These are phyloP conservation scores for Solanum stenotomum DNA, from an alignment of 257 asterid genomes.

Conservation along the genomic window DNA sequence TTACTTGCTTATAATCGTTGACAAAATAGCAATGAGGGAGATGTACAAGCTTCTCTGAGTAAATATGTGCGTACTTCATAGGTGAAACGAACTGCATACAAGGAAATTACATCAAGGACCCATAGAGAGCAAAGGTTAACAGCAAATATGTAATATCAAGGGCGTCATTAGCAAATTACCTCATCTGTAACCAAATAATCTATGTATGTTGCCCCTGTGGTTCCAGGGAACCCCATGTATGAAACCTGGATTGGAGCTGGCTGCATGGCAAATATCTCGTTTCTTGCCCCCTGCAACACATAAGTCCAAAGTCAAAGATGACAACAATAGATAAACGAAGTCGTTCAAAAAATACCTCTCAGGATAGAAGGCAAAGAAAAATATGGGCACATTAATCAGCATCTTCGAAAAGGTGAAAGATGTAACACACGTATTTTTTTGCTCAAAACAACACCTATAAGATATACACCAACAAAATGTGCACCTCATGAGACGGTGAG, in stretches of 20 bases:
- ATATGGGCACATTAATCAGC: not conserved
- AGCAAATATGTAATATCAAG: not conserved
- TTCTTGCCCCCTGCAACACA: constrained; percentile 85
- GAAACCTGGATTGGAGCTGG: constrained; percentile 99
- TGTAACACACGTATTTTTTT: not conserved
- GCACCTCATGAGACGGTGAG: not conserved
- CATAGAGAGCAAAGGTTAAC: not conserved
- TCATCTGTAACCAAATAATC: constrained; percentile 94
- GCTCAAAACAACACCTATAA: not conserved
- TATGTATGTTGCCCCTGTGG: constrained; percentile 91
- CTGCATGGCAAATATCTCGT: constrained; percentile 97
- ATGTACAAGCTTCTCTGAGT: constrained; percentile 92
- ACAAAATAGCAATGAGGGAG: constrained; percentile 98
- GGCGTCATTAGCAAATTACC: constrained; percentile 25
- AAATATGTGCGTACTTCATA: constrained; percentile 59
- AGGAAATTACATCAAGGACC: not conserved
- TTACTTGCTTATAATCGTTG: constrained; percentile 95
- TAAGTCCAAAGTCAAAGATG: not conserved
- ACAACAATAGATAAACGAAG: not conserved
- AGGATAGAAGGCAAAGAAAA: not conserved
- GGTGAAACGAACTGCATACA: constrained; percentile 87
- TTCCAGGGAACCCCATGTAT: constrained; percentile 99
- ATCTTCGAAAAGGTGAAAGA: not conserved
- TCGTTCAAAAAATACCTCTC: not conserved
- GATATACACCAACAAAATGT: not conserved